phyloP scores from a whole-genome alignment of 176 grass and related monocot genomes.

The Miscanthus lutarioriparius region DNA sequence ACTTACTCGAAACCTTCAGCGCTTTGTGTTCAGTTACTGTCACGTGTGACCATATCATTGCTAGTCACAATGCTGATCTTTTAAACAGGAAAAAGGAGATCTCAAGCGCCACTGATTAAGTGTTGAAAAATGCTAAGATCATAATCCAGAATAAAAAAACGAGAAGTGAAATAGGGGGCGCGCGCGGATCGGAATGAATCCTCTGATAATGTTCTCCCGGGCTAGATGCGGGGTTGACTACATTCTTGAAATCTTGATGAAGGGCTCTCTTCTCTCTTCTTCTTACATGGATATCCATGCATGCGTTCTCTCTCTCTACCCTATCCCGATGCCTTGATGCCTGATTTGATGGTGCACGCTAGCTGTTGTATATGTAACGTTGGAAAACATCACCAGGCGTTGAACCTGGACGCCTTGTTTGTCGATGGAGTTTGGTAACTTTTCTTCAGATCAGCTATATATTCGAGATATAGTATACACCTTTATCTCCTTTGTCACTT shows the following conservation, averaged over 20 bases:
- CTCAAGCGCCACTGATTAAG: not conserved
- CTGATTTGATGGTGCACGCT: not conserved
- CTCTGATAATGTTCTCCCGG: not conserved
- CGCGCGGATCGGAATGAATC: not conserved
- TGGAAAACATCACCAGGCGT: not conserved
- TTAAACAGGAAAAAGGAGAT: too few species aligned
- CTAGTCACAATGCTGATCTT: too few species aligned
- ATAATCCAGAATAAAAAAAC: not conserved
- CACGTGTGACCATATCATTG: too few species aligned
- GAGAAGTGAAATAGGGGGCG: not conserved
- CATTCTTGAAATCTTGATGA: not conserved
- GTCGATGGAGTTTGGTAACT: not conserved
- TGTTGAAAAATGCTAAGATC: not conserved
- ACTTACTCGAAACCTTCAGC: too few species aligned
- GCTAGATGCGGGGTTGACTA: not conserved
- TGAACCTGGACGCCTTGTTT: constrained; percentile 29
- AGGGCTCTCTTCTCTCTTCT: not conserved
- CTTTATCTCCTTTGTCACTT: too few species aligned
- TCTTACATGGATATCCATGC: too few species aligned
- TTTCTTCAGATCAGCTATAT: not conserved
- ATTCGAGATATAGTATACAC: not conserved
- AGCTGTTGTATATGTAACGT: not conserved
- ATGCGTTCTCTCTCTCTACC: not conserved
- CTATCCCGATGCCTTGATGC: not conserved
- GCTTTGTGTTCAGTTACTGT: too few species aligned